These are phyloP conservation scores for Gossypium turneri DNA, from an alignment of 345 rosid species.

Conservation along the genomic window DNA sequence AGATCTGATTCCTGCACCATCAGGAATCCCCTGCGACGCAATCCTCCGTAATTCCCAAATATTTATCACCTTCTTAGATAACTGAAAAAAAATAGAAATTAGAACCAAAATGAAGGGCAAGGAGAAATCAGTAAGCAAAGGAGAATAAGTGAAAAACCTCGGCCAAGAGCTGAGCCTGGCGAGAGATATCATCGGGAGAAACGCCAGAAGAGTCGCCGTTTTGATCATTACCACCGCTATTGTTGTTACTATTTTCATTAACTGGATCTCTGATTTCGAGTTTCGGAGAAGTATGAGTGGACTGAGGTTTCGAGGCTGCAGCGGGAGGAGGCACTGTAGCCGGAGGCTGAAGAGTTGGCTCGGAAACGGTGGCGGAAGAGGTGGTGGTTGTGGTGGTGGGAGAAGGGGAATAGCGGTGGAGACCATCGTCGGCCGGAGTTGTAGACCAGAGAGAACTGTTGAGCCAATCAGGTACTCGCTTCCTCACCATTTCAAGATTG, in stretches of 20 bases:
- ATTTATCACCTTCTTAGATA: constrained; percentile 81
- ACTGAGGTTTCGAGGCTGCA: constrained; percentile 24
- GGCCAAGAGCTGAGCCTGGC: constrained; percentile 69
- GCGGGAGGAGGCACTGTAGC: constrained; percentile 41
- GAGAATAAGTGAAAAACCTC: constrained; percentile 43
- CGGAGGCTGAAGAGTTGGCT: constrained; percentile 35
- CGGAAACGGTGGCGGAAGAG: constrained; percentile 24
- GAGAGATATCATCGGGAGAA: constrained; percentile 65
- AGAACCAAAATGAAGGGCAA: not conserved
- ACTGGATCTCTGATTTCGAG: constrained; percentile 36
- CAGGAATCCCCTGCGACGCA: constrained; percentile 82
- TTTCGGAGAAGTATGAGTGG: constrained; percentile 34
- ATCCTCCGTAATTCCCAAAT: constrained; percentile 71
- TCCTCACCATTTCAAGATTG: constrained; percentile 58
- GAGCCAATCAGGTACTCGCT: constrained; percentile 94
- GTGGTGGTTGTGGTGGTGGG: constrained; percentile 16
- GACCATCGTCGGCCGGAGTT: constrained; percentile 44
- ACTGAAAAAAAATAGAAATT: constrained; percentile 29
- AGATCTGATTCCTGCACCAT: constrained; percentile 80
- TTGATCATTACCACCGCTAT: constrained; percentile 22
- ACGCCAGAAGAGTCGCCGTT: constrained; percentile 30
- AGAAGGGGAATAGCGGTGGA: constrained; percentile 26
- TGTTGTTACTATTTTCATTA: constrained; percentile 15
- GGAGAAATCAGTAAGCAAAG: not conserved
- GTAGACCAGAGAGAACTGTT: constrained; percentile 90